Evolutionary conservation across 1,139 yeast genomes (phyloP).

Genomic region (Sugiyamaella pinicola): DNA sequence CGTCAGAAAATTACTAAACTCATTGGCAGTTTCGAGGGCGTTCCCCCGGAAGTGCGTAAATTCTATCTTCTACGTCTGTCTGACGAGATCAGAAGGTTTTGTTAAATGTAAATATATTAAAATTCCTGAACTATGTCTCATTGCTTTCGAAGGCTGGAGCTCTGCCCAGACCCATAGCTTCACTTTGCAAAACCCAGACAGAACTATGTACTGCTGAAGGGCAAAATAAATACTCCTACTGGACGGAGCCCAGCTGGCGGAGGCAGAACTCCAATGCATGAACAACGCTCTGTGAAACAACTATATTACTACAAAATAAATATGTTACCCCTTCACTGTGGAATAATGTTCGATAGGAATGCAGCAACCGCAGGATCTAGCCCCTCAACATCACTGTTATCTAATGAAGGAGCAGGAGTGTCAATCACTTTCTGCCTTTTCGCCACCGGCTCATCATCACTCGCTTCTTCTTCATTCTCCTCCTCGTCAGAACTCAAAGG

Average conservation of each 20-base stretch:
- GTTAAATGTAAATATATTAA: no score
- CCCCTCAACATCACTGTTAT: constrained; percentile 30
- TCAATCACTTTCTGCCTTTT: constrained; percentile 24
- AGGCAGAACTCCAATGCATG: no score
- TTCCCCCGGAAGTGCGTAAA: constrained; percentile 35
- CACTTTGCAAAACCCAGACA: no score
- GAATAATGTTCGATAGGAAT: constrained; percentile 33
- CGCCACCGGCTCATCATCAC: constrained; percentile 28
- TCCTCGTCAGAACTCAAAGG: constrained; percentile 43
- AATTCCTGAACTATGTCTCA: no score
- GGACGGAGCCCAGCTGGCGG: no score
- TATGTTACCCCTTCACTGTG: neutral
- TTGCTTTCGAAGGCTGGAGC: no score
- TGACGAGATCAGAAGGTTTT: constrained; percentile 29
- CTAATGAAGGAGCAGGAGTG: constrained; percentile 9
- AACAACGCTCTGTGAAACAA: no score
- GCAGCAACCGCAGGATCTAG: constrained; percentile 41
- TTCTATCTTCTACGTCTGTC: constrained; percentile 39
- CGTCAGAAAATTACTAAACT: constrained; percentile 34
- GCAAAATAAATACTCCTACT: no score
- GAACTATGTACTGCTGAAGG: no score
- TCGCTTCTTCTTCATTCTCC: constrained; percentile 40
- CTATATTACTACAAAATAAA: constrained; percentile 16
- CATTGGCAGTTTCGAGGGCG: constrained; percentile 31
- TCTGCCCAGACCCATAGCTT: no score